phyloP scores from a whole-genome alignment of 768 basidiomycete genomes.

The Ramaria sp. region DNA sequence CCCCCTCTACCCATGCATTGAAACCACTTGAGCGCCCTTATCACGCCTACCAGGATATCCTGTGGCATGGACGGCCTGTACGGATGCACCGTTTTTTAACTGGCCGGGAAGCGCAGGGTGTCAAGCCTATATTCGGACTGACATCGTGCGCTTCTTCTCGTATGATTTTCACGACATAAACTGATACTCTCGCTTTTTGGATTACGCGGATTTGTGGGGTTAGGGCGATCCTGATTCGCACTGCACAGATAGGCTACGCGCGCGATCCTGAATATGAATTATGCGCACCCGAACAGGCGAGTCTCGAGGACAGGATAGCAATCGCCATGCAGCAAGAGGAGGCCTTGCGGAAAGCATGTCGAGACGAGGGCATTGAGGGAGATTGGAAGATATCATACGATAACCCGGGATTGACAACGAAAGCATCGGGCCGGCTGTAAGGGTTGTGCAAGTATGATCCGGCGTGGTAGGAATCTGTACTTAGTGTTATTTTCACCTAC shows the following conservation, averaged over 20 bases:
- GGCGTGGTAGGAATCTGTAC: too few species aligned
- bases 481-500: neutral
- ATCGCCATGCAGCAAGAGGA: constrained; percentile 23
- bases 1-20: neutral
- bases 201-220: neutral
- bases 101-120: constrained; percentile 72
- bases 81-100: constrained; percentile 78
- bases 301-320: constrained; percentile 31
- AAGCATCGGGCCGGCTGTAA: neutral
- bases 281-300: constrained; percentile 32
- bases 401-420: neutral
- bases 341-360: constrained; percentile 11
- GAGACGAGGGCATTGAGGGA: constrained; percentile 8
- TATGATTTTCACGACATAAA: neutral
- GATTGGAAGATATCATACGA: neutral
- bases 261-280: constrained; percentile 35
- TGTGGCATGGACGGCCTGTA: constrained; percentile 32
- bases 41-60: constrained; percentile 50
- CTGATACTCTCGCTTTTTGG: neutral
- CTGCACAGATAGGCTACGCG: constrained; percentile 39
- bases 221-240: constrained; percentile 42
- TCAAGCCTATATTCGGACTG: constrained; percentile 82
- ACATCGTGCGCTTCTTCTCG: constrained; percentile 59
- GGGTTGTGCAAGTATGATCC: too few species aligned
- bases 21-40: constrained; percentile 29